Base-by-base conservation (phyloP, 2,329 filamentous ascomycete genomes). In the Calonectria montana region DNA sequence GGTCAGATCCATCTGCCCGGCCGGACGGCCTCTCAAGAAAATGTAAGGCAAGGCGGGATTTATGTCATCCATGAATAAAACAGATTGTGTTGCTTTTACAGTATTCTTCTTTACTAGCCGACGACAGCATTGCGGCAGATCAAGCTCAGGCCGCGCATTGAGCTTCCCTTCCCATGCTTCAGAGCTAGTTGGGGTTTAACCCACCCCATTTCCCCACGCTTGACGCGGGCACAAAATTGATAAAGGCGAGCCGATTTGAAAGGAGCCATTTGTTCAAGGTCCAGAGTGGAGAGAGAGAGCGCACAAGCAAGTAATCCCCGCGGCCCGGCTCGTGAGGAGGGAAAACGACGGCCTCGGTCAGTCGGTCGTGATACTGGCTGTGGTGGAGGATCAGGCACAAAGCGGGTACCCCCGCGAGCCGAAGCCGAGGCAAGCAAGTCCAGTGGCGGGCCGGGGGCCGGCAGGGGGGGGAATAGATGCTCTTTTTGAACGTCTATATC, bases 401-500 rank as follows among this genome's bases (percentile, higher is more conserved):
- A 67, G 65, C n/a, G 70, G 74, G 61, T 41, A 39, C 71, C 72
- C 48, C 74, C 69, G 72, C 76, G 70, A 79, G 77, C 77, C 77
- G 77, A 79, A 79, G 77, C 77, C 77, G 77, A 79, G 77, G 77
- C 77, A 79, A 74, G 61, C 35, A 57, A 59, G 37, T n/a, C 53
- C 53, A 69, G 63, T 69, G 65, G 75, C 76, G 76, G 76, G 64
- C 75, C 74, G 76, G 76, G 75, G 68, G 53, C 43, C 75, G 53
- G 37, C 31, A 59, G 35, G 53, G 73, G 71, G 59, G 57, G 57
- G 57, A 15, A 31, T n/a, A 29, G 53, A 9, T 29, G 39, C 13
- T 15, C 7, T 12, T 9, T 41, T 21, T 37, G 68, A 61, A 23
- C 45, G 43, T 16, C 50, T 16, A 48, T 61, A 31, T 27, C 12